Base-by-base conservation (phyloP, 192 early-diverging fungal genomes). In the Linnemannia schmuckeri region DNA sequence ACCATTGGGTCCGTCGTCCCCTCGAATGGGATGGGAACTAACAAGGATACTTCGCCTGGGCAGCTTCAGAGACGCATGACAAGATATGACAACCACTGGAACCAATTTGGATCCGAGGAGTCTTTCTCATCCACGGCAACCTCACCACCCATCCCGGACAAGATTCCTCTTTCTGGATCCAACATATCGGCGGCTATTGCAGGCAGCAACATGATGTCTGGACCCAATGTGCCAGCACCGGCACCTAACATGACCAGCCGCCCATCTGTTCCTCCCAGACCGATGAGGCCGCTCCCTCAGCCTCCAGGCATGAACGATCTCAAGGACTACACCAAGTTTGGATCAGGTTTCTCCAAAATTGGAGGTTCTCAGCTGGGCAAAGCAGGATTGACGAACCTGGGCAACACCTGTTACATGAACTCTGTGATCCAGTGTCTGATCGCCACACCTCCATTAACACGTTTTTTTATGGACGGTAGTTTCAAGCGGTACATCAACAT, bases 371-470 rank as follows among this genome's bases (percentile, higher is more conserved):
- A 89, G 38, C 93, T 93, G 69, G 95, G 95, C 18, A 91, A 91
- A 12, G 94, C 94, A 0, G 95, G 96, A 38, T 79, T 97, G 80
- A 93, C 92, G 49, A 97, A 97, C 83, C 83, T 97, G 74, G 96
- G 96, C 74, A 97, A 96, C 82, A 97, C 96, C 6, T 97, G 96
- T 76, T 97, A 92, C 80, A 96, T 96, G 96, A 97, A 97, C 84
- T 93, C 95, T 52, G 92, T 96, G 47, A 91, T 97, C 68, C 96
- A 97, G 77, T 96, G 94, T 73, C 89, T 97, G 33, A 94, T 91
- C 41, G 94, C 93, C 17, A 96, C 96, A 0, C 82, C 90, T 8
- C 94, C 95, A 8, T 89, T 97, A 33, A 90, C 93, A 20, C 91
- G 95, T 12, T 97, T 93, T 86, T 96, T 96, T 87, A 80, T 93